Evolutionary conservation across 2,329 filamentous ascomycete genomes (phyloP), one percentile per base, ranked within the genome.

Genomic region (Ophiosphaerella narmari): DNA sequence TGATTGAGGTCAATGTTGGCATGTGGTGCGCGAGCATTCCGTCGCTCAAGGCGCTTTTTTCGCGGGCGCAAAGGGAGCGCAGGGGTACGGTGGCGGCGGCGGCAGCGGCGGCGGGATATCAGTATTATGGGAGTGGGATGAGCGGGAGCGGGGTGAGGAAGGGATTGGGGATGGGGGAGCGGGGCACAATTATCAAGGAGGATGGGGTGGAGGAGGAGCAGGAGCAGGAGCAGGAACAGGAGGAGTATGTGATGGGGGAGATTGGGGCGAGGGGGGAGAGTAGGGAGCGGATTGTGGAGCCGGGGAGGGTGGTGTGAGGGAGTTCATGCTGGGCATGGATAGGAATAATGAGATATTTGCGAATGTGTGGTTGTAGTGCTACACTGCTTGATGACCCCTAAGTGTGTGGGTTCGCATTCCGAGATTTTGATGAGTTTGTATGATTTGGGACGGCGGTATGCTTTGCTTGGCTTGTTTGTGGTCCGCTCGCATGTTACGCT

Each of bases 21-120:
- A 91, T 96, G 60, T 86, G 90, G 49, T 95, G 90, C 67, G 91
- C 89, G 26, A 96, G 90, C 60, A 88, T 96, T 21, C 92, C 92
- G 6, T 91, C 88, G 0, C 77, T 96, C 45, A 96, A 96, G 68
- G 91, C 91, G 2, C 78, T 97, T 12, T 56, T 57, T 39, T 48
- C 34, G 33, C 40, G 38, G 21, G 24, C 42, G 7, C 54, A 62
- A 43, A 43, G 50, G 23, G 46, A 57, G 11, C 44, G 57, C 1
- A 55, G 43, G 21, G 39, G 16, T 18, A 18, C 16, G 16, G 16
- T 3, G 16, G 16, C 16, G 16, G n/a, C n/a, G n/a, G n/a, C n/a
- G n/a, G n/a, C n/a, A n/a, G n/a, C n/a, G 52, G 13, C 14, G 11
- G 16, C 39, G 6, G 46, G 46, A 6, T 65, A 63, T 48, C 50